A percentile compares a stretch with the other conserved stretches of the same genome.
Conservation (phyloP, 2,329 filamentous ascomycete species). For the Beauveria pseudobassiana region DNA sequence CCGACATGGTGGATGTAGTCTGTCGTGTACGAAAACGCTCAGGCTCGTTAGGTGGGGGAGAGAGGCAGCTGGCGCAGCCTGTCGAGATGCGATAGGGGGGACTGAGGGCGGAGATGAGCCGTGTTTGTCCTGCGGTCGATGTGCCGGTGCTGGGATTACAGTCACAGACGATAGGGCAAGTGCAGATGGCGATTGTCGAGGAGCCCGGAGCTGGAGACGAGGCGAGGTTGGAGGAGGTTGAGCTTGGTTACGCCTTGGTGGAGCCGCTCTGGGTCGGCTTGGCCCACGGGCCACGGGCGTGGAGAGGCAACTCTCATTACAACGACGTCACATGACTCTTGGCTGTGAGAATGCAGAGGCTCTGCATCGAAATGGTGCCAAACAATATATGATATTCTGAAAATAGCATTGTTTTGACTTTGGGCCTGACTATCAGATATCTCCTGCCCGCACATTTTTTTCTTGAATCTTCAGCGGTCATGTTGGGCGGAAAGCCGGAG, state of each 20-base stretch:
- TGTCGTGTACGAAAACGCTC: constrained; percentile 13
- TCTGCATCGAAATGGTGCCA: not conserved
- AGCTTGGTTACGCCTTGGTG: constrained; percentile 32
- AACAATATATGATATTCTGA: no score
- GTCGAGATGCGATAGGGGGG: not conserved
- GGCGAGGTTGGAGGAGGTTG: constrained; percentile 31
- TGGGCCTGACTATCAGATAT: no score
- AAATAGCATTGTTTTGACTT: no score
- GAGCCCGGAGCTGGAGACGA: constrained; percentile 20
- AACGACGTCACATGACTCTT: constrained; percentile 35
- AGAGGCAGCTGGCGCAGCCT: constrained; percentile 9
- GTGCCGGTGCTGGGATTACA: constrained; percentile 9
- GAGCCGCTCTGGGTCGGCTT: constrained; percentile 22
- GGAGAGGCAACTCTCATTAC: constrained; percentile 10
- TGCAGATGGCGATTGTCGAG: constrained; percentile 16
- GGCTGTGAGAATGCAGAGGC: not conserved
- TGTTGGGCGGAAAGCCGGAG: no score
- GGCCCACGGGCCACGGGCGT: constrained; percentile 16
- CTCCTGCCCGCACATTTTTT: no score
- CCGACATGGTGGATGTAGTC: constrained; percentile 35
- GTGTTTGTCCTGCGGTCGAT: constrained; percentile 11
- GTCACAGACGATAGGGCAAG: constrained; percentile 15
- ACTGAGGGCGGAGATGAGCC: not conserved
- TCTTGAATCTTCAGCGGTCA: no score
- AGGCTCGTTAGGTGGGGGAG: constrained; percentile 4